Evolutionary conservation across 1,139 yeast species (phyloP).

Genomic region (Geotrichum restrictum): DNA sequence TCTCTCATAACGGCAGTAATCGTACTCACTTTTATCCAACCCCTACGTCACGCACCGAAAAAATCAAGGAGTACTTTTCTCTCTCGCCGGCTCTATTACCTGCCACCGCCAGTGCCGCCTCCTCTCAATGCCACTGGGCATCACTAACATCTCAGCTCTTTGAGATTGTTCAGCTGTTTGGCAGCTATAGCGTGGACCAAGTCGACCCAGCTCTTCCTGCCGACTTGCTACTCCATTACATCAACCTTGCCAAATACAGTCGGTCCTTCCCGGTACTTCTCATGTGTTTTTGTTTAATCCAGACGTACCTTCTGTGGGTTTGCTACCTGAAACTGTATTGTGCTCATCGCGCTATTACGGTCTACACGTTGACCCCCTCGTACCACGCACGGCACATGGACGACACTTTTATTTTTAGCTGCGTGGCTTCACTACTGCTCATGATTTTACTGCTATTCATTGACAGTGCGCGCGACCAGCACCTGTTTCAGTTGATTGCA

Average conservation of each 20-base stretch:
- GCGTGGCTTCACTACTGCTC: background rate
- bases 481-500: conserved; percentile 1
- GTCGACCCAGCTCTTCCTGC: background rate
- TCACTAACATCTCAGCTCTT: background rate
- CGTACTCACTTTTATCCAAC: conserved; percentile 1
- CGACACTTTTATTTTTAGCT: background rate
- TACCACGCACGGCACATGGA: background rate
- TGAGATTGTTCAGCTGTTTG: background rate
- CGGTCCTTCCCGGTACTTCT: background rate
- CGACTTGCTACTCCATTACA: background rate
- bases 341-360: background rate
- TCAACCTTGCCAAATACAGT: background rate
- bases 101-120: background rate
- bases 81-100: background rate
- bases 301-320: background rate
- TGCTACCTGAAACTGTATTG: background rate
- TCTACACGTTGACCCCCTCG: background rate
- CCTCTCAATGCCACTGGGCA: conserved; percentile 3
- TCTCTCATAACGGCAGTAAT: background rate
- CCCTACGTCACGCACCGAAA: background rate
- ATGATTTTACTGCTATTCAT: background rate
- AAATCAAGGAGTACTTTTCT: background rate
- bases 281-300: background rate
- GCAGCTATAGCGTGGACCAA: background rate
- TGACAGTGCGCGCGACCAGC: conserved; percentile 4